A percentile compares a stretch with the other conserved stretches of the same genome.
These are phyloP conservation scores for Cucumis cinereus DNA, from an alignment of 306 rosid genomes.

Conservation along the genomic window DNA sequence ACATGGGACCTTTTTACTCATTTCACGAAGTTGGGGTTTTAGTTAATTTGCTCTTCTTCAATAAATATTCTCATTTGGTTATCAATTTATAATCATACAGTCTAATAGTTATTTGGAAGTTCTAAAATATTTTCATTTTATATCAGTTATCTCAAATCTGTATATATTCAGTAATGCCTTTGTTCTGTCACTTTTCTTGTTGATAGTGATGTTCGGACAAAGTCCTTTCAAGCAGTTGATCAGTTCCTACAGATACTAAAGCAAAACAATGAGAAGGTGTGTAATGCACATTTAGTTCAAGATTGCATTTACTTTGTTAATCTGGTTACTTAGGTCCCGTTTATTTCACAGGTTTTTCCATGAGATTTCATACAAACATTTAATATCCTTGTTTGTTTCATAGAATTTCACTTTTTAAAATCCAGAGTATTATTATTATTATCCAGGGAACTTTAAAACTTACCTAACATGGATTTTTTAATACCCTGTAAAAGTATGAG, in stretches of 20 bases:
- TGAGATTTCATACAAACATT: no score
- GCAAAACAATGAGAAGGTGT: constrained; percentile 80
- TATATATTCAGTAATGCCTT: neutral
- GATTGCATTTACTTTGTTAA: neutral
- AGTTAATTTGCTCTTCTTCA: neutral
- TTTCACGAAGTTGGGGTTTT: neutral
- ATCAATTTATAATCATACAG: neutral
- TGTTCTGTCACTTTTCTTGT: constrained; percentile 15
- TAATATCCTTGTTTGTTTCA: no score
- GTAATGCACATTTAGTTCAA: constrained; percentile 8
- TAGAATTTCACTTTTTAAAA: no score
- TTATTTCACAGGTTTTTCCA: no score
- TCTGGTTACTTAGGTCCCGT: neutral
- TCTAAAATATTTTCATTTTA: neutral
- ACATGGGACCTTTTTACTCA: neutral
- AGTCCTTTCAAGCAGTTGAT: constrained; percentile 94
- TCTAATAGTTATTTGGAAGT: neutral
- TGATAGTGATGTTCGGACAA: constrained; percentile 78
- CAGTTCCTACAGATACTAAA: constrained; percentile 76
- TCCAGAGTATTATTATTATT: no score
- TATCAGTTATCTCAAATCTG: neutral
- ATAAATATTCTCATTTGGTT: neutral
- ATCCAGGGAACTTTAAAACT: no score
- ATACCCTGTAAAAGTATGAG: no score
- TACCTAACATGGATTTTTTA: no score